A percentile compares a stretch with the other conserved stretches of the same genome.
Evolutionary conservation across 192 early-diverging fungal genomes (phyloP).

Genomic region (Coemansia sp.): DNA sequence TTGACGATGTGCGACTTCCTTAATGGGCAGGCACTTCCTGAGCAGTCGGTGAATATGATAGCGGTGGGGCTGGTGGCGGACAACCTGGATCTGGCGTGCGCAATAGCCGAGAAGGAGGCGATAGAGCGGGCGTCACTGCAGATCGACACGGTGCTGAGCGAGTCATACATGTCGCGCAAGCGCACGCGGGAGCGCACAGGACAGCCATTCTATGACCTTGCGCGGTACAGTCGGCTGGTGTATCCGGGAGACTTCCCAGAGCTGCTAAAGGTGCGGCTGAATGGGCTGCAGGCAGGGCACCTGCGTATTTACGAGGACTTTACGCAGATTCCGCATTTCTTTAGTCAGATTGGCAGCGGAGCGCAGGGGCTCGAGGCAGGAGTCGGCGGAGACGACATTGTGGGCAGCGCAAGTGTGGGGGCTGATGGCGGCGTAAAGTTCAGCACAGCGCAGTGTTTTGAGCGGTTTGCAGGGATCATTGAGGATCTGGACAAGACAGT

Average conservation of each 20-base stretch:
- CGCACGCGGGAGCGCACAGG: slow-evolving; percentile 87
- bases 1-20: slow-evolving; percentile 50
- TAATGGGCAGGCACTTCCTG: slow-evolving; percentile 43
- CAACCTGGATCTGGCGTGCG: slow-evolving; percentile 92
- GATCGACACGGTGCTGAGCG: slow-evolving; percentile 80
- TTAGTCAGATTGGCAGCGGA: slow-evolving; percentile 50
- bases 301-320: slow-evolving; percentile 88
- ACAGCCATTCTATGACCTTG: slow-evolving; percentile 89
- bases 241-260: slow-evolving; percentile 89
- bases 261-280: slow-evolving; percentile 77
- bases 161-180: slow-evolving; percentile 70
- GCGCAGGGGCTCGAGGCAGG: slow-evolving; percentile 4
- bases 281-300: slow-evolving; percentile 75
- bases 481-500: slow-evolving; percentile 80
- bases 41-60: slow-evolving; percentile 70
- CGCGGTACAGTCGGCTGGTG: slow-evolving; percentile 68
- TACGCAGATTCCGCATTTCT: slow-evolving; percentile 64
- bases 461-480: slow-evolving; percentile 59
- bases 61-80: slow-evolving; percentile 83
- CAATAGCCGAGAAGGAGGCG: slow-evolving; percentile 93
- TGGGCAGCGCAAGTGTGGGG: background rate
- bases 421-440: slow-evolving; percentile 17
- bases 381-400: slow-evolving; percentile 1
- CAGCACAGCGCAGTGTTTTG: slow-evolving; percentile 43
- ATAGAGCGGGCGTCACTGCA: slow-evolving; percentile 94